A percentile compares a stretch with the other conserved stretches of the same genome.
Conservation (phyloP, 2,329 filamentous ascomycete species). For the Thelonectria blattea region DNA sequence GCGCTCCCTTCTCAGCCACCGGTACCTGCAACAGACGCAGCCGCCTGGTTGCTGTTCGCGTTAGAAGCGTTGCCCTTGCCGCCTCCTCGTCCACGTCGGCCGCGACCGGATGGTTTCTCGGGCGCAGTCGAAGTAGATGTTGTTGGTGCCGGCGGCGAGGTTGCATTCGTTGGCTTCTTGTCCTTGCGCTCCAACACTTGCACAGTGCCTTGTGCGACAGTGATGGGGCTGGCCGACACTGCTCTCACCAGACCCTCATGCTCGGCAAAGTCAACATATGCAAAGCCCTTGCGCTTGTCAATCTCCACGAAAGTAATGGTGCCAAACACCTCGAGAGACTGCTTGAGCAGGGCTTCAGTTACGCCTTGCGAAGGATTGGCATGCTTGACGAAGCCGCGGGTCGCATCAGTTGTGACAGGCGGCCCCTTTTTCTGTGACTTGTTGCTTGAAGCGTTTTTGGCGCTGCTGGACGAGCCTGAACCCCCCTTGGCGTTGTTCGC, state of each 20-base stretch:
- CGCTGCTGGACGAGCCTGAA: slow-evolving; percentile 24
- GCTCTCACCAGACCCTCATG: slow-evolving; percentile 76
- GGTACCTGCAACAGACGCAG: slow-evolving; percentile 15
- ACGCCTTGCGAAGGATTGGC: slow-evolving; percentile 91
- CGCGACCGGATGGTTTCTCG: slow-evolving; percentile 41
- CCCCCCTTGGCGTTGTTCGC: slow-evolving; percentile 35
- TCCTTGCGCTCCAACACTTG: slow-evolving; percentile 86
- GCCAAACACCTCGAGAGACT: slow-evolving; percentile 77
- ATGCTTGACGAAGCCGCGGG: slow-evolving; percentile 79
- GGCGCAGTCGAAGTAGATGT: slow-evolving; percentile 26
- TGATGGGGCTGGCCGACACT: slow-evolving; percentile 79
- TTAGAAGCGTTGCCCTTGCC: slow-evolving; percentile 36
- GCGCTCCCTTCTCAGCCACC: slow-evolving; percentile 29
- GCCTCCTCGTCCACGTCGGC: slow-evolving; percentile 42
- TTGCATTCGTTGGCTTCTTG: slow-evolving; percentile 46
- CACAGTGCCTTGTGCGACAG: slow-evolving; percentile 84
- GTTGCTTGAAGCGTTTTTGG: slow-evolving; percentile 30
- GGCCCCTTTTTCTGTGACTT: slow-evolving; percentile 46
- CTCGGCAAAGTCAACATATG: slow-evolving; percentile 87
- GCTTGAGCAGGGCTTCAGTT: slow-evolving; percentile 78
- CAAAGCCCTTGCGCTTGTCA: slow-evolving; percentile 93
- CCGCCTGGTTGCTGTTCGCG: slow-evolving; percentile 23
- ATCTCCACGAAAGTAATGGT: slow-evolving; percentile 82
- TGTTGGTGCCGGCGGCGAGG: slow-evolving; percentile 20
- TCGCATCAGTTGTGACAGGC: slow-evolving; percentile 51